Percentiles rank a stretch among this genome's conserved stretches.
phyloP scores from a whole-genome alignment of 1,284 basidiomycete species.

The Tranzscheliella williamsii region DNA sequence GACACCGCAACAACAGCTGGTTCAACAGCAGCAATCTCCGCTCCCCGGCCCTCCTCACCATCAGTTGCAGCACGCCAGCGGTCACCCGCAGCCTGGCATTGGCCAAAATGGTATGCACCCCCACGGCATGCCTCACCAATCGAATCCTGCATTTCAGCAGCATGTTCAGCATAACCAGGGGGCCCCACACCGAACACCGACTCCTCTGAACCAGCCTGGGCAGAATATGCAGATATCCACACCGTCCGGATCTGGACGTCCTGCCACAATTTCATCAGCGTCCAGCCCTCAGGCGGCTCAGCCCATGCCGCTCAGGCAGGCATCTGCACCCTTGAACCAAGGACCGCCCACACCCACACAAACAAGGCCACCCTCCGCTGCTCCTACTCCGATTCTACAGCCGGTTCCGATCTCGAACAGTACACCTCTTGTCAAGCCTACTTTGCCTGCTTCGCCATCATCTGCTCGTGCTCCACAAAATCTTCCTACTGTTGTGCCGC shows the following conservation, averaged over 20 bases:
- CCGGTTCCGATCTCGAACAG: no score
- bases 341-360: conserved; percentile 25
- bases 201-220: conserved; percentile 9
- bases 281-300: conserved; percentile 23
- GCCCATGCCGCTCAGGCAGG: conserved; percentile 18
- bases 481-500: not conserved
- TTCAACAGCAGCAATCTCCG: conserved; percentile 11
- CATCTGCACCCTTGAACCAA: conserved; percentile 24
- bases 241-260: conserved; percentile 9
- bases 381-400: conserved; percentile 24
- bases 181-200: conserved; percentile 9
- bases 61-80: conserved; percentile 5
- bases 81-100: conserved; percentile 6
- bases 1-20: conserved; percentile 8
- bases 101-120: conserved; percentile 11
- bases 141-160: conserved; percentile 3
- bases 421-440: no score
- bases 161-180: not conserved
- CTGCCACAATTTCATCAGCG: conserved; percentile 2
- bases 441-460: no score
- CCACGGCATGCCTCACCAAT: conserved; percentile 5
- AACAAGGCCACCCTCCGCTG: conserved; percentile 26
- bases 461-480: conserved; percentile 5
- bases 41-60: no score
- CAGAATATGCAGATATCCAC: conserved; percentile 18